Conservation (phyloP, 1,284 basidiomycete species). For the Rhodotorula sp. region DNA sequence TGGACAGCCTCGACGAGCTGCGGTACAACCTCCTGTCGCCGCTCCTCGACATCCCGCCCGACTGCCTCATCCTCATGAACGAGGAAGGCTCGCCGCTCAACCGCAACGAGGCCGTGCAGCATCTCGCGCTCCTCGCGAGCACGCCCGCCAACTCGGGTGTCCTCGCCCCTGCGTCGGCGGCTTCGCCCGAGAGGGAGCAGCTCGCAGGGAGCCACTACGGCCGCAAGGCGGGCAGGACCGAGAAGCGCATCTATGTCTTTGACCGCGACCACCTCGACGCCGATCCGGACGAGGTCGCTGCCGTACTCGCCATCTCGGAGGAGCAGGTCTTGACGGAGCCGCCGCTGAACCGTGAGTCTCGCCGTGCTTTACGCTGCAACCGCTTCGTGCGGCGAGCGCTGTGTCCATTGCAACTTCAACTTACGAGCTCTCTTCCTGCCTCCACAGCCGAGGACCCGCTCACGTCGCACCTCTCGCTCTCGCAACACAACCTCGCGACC, state of each 20-base stretch:
- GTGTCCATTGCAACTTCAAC: background rate
- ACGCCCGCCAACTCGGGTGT: conserved; percentile 8
- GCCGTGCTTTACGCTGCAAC: too few relatives aligned
- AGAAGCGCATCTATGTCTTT: conserved; percentile 35
- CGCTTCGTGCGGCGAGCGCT: too few relatives aligned
- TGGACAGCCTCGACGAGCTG: conserved; percentile 34
- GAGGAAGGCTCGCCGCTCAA: conserved; percentile 35
- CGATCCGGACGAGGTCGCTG: conserved; percentile 35
- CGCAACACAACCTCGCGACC: conserved; percentile 41
- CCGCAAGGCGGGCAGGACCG: background rate
- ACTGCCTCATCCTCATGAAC: conserved; percentile 42
- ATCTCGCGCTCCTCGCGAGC: conserved; percentile 23
- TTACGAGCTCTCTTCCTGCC: background rate
- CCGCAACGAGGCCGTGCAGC: conserved; percentile 23
- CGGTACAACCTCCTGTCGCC: conserved; percentile 30
- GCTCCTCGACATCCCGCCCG: conserved; percentile 34
- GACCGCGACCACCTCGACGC: conserved; percentile 41
- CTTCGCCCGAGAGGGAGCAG: background rate
- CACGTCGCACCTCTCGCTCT: conserved; percentile 41
- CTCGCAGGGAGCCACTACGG: too few relatives aligned
- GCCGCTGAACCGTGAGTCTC: conserved; percentile 29
- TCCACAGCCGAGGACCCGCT: conserved; percentile 39
- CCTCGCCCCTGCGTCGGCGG: too few relatives aligned
- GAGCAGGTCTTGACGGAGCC: conserved; percentile 36
- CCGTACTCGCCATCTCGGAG: conserved; percentile 22